phyloP scores from a whole-genome alignment of 2,329 filamentous ascomycete species.

The Gliomastix tumulicola region DNA sequence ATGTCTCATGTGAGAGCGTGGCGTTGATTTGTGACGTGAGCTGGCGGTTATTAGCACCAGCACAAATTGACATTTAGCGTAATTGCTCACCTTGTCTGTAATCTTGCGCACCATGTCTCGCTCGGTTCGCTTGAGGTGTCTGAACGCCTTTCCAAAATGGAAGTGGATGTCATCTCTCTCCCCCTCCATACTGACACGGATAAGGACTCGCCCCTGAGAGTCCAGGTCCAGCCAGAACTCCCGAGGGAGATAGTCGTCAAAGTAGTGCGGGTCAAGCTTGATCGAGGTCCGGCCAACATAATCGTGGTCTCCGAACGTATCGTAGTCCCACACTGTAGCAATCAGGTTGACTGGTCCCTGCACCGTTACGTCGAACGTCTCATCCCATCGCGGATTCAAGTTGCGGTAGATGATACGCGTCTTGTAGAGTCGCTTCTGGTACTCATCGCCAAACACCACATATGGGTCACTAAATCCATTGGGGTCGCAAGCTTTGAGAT shows the following conservation, averaged over 20 bases:
- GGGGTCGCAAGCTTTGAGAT: conserved; percentile 95
- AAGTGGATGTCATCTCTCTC: conserved; percentile 98
- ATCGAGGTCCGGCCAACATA: conserved; percentile 95
- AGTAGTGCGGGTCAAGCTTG: conserved; percentile 96
- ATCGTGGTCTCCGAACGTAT: conserved; percentile 94
- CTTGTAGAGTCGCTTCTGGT: conserved; percentile 92
- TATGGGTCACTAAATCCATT: conserved; percentile 94
- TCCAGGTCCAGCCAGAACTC: conserved; percentile 98
- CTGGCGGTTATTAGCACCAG: conserved; percentile 43
- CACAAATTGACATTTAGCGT: not conserved
- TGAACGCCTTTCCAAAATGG: conserved; percentile 95
- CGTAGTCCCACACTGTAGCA: conserved; percentile 97
- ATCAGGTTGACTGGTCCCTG: conserved; percentile 88
- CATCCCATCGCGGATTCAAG: conserved; percentile 93
- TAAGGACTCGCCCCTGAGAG: conserved; percentile 81
- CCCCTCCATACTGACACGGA: conserved; percentile 96
- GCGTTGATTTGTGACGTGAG: conserved; percentile 89
- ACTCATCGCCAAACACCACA: conserved; percentile 93
- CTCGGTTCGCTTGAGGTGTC: conserved; percentile 90
- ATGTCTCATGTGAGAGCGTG: conserved; percentile 75
- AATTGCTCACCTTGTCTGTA: conserved; percentile 83
- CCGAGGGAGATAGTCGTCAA: conserved; percentile 88
- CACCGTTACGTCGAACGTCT: conserved; percentile 92
- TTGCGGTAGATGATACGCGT: conserved; percentile 86
- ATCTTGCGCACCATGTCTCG: conserved; percentile 97